A percentile compares a stretch with the other conserved stretches of the same genome.
These are phyloP conservation scores for Hypericum androsaemum DNA, from an alignment of 345 rosid species.

Conservation along the genomic window DNA sequence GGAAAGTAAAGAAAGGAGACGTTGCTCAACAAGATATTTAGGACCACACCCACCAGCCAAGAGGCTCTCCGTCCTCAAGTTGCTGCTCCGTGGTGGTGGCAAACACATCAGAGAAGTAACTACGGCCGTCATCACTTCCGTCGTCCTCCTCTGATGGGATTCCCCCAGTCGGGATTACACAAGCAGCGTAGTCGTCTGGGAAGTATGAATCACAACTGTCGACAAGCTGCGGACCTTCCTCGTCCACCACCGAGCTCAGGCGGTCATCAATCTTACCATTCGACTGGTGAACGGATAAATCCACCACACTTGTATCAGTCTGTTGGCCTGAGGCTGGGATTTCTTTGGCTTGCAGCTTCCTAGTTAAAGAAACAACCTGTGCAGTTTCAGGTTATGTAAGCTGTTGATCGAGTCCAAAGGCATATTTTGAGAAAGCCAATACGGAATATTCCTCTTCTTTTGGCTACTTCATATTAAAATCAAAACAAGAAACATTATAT, in stretches of 20 bases:
- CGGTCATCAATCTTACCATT: constrained; percentile 50
- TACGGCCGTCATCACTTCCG: constrained; percentile 39
- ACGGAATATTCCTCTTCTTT: constrained; percentile 8
- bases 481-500: too few relatives aligned
- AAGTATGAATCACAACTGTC: constrained; percentile 79
- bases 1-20: too few relatives aligned
- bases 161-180: constrained; percentile 27
- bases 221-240: constrained; percentile 63
- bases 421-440: constrained; percentile 10
- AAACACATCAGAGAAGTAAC: constrained; percentile 49
- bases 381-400: background rate
- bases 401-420: background rate
- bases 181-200: constrained; percentile 24
- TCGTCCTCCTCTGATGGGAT: constrained; percentile 42
- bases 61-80: constrained; percentile 30
- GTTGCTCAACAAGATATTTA: constrained; percentile 1
- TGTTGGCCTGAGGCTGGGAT: constrained; percentile 7
- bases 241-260: constrained; percentile 67
- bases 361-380: constrained; percentile 57
- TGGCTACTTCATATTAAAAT: too few relatives aligned
- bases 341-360: constrained; percentile 42
- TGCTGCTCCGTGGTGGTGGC: constrained; percentile 18
- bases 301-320: constrained; percentile 15
- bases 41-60: constrained; percentile 71
- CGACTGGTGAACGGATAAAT: constrained; percentile 14